These are phyloP conservation scores for Dalbergia cultrata DNA, from an alignment of 306 rosid genomes.

Conservation along the genomic window DNA sequence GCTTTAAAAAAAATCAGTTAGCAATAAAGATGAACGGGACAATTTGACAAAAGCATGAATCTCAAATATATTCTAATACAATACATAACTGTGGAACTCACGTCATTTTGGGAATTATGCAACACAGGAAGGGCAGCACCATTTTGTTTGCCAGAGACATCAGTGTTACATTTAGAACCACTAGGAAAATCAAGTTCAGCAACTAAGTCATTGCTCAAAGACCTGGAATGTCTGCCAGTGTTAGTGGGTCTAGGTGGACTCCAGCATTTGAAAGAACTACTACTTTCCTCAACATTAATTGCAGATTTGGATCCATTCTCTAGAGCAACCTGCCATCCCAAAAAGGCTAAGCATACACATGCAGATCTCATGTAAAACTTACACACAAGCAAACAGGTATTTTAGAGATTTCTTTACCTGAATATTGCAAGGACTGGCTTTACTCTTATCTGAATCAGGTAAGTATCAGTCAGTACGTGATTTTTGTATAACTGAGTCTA, in stretches of 20 bases:
- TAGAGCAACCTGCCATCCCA: slow-evolving; percentile 64
- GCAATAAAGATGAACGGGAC: slow-evolving; percentile 37
- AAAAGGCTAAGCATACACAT: slow-evolving; percentile 42
- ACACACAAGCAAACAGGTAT: slow-evolving; percentile 27
- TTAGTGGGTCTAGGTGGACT: slow-evolving; percentile 53
- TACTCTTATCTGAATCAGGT: slow-evolving; percentile 64
- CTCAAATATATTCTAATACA: slow-evolving; percentile 36
- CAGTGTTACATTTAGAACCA: slow-evolving; percentile 65
- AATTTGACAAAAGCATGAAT: slow-evolving; percentile 23
- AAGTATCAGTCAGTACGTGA: slow-evolving; percentile 48
- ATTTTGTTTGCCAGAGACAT: slow-evolving; percentile 58
- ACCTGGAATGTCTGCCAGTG: slow-evolving; percentile 54
- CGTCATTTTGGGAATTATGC: slow-evolving; percentile 59
- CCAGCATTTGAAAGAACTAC: slow-evolving; percentile 71
- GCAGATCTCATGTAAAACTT: slow-evolving; percentile 35
- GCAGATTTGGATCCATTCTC: slow-evolving; percentile 58
- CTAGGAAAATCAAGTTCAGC: slow-evolving; percentile 58
- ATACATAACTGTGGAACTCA: slow-evolving; percentile 60
- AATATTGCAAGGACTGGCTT: slow-evolving; percentile 51
- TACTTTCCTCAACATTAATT: slow-evolving; percentile 70
- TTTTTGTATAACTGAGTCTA: slow-evolving; percentile 29
- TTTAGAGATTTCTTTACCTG: slow-evolving; percentile 61
- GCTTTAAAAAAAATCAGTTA: slow-evolving; percentile 51
- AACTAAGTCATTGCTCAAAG: slow-evolving; percentile 59
- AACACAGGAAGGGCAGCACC: slow-evolving; percentile 43